Percentiles rank a stretch among this genome's conserved stretches.
phyloP scores from a whole-genome alignment of 148 eudicot species.

The Drosera capensis region DNA sequence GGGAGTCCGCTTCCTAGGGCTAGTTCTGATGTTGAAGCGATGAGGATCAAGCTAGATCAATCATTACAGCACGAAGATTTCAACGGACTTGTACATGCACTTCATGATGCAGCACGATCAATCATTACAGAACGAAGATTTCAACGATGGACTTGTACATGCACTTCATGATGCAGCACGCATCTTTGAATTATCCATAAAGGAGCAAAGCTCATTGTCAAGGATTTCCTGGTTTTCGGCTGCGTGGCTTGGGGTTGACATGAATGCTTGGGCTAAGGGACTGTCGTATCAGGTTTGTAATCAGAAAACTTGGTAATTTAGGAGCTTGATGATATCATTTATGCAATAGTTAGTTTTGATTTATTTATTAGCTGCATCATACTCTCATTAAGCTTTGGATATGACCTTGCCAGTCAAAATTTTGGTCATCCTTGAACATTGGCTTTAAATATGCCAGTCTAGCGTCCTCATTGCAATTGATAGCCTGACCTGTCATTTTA shows the following conservation, averaged over 20 bases:
- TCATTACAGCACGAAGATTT: conserved; percentile 56
- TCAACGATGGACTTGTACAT: conserved; percentile 71
- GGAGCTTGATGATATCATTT: no score
- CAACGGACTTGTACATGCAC: conserved; percentile 67
- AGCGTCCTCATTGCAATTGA: no score
- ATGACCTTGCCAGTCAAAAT: no score
- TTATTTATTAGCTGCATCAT: no score
- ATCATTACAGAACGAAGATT: conserved; percentile 56
- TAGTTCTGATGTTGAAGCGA: conserved; percentile 46
- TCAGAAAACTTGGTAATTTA: background rate
- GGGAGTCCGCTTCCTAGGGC: conserved; percentile 49
- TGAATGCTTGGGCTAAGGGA: conserved; percentile 68
- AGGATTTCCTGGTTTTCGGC: conserved; percentile 77
- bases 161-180: conserved; percentile 84
- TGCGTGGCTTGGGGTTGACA: conserved; percentile 86
- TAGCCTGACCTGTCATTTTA: no score
- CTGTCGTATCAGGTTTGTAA: conserved; percentile 76
- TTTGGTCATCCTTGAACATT: no score
- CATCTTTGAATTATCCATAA: conserved; percentile 77
- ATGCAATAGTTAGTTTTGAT: no score
- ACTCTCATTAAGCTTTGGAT: no score
- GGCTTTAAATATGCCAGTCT: no score
- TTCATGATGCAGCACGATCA: conserved; percentile 83
- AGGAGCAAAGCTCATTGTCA: conserved; percentile 33
- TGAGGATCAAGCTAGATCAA: conserved; percentile 53